Conservation (phyloP, 768 basidiomycete genomes). For the Lentinula sp. region DNA sequence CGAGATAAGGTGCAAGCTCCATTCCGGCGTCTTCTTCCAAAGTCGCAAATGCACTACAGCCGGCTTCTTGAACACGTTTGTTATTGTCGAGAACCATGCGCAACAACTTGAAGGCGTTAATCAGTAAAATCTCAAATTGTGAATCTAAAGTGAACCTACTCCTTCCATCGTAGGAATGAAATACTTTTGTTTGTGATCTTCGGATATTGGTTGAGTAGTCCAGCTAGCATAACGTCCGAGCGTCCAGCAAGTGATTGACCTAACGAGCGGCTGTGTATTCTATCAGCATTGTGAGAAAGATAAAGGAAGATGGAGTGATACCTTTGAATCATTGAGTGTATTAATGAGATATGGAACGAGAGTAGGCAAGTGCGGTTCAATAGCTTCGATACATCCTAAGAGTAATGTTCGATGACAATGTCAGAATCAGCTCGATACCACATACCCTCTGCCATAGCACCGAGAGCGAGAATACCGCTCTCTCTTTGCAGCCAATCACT, state of each 20-base stretch:
- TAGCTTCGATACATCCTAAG: constrained; percentile 90
- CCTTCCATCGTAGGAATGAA: constrained; percentile 99
- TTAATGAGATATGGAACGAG: constrained; percentile 91
- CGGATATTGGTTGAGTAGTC: constrained; percentile 81
- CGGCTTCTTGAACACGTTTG: constrained; percentile 98
- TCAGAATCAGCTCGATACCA: constrained; percentile 1
- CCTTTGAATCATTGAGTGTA: constrained; percentile 89
- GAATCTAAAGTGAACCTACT: constrained; percentile 41
- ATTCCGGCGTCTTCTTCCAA: constrained; percentile 95
- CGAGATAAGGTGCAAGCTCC: constrained; percentile 88
- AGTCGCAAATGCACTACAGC: constrained; percentile 97
- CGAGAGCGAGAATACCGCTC: constrained; percentile 91
- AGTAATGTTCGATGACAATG: not conserved
- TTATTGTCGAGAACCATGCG: constrained; percentile 98
- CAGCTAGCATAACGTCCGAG: constrained; percentile 98
- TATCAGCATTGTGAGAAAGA: not conserved
- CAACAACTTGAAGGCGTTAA: constrained; percentile 55
- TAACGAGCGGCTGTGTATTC: constrained; percentile 74
- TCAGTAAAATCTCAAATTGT: not conserved
- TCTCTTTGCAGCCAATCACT: constrained; percentile 91
- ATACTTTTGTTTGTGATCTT: constrained; percentile 83
- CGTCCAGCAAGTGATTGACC: constrained; percentile 99
- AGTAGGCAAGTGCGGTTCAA: constrained; percentile 91
- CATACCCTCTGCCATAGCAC: constrained; percentile 97
- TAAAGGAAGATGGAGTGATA: constrained; percentile 21